Conservation (phyloP, 306 rosid genomes). For the Pueraria montana region DNA sequence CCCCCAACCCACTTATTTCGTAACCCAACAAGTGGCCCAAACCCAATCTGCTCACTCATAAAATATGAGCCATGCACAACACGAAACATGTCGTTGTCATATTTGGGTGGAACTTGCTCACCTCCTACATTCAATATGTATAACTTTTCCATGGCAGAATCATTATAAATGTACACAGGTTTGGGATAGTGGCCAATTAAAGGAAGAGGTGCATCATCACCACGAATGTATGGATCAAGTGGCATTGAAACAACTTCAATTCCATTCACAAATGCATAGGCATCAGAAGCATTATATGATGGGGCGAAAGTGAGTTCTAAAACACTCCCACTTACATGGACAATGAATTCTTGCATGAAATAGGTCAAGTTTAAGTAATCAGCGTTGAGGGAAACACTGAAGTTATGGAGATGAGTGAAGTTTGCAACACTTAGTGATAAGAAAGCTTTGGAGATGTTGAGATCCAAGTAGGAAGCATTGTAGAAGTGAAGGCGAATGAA, state of each 20-base stretch:
- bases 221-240: conserved; percentile 42
- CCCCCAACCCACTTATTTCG: too few relatives aligned
- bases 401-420: conserved; percentile 54
- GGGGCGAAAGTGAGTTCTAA: conserved; percentile 53
- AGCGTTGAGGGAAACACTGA: conserved; percentile 53
- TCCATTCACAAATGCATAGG: conserved; percentile 48
- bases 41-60: too few relatives aligned
- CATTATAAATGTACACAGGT: neutral
- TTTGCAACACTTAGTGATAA: conserved; percentile 48
- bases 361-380: conserved; percentile 48
- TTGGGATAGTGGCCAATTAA: neutral
- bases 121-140: conserved; percentile 58
- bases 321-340: conserved; percentile 43
- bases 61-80: too few relatives aligned
- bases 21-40: too few relatives aligned
- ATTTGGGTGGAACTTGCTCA: conserved; percentile 31
- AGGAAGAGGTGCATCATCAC: conserved; percentile 5
- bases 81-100: conserved; percentile 58
- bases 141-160: conserved; percentile 49
- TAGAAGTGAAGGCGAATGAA: conserved; percentile 58
- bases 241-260: conserved; percentile 55
- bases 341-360: conserved; percentile 48
- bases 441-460: conserved; percentile 41
- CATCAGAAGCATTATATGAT: conserved; percentile 48
- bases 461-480: conserved; percentile 44